These are phyloP conservation scores for Kuraishia capsulata DNA, from an alignment of 805 yeast genomes.

Conservation along the genomic window DNA sequence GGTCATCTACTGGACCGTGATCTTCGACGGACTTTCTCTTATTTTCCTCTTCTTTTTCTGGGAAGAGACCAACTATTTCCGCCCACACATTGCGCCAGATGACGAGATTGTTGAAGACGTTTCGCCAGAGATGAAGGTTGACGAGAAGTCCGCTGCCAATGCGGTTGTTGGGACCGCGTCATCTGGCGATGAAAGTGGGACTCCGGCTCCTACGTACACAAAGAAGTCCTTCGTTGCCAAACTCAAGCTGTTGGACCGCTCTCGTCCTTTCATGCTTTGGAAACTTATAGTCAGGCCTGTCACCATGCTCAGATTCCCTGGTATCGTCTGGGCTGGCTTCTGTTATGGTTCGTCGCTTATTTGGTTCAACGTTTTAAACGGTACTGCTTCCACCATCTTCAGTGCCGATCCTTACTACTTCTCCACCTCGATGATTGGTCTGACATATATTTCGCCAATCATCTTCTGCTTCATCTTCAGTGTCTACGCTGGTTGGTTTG, in stretches of 20 bases:
- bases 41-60: constrained; percentile 31
- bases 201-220: not conserved
- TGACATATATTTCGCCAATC: constrained; percentile 44
- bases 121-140: not conserved
- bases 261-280: constrained; percentile 19
- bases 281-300: constrained; percentile 27
- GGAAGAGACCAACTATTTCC: constrained; percentile 47
- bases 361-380: constrained; percentile 40
- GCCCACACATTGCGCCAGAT: constrained; percentile 10
- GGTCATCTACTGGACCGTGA: constrained; percentile 41
- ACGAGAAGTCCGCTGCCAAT: not conserved
- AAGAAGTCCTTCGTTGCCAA: constrained; percentile 14
- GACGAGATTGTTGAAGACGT: constrained; percentile 5
- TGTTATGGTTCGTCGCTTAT: constrained; percentile 40
- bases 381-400: constrained; percentile 35
- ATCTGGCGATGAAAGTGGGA: not conserved
- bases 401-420: constrained; percentile 43
- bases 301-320: constrained; percentile 36
- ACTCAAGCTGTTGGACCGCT: constrained; percentile 28
- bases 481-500: constrained; percentile 37
- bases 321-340: constrained; percentile 51
- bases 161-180: not conserved
- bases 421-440: constrained; percentile 34
- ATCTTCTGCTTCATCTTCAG: constrained; percentile 35
- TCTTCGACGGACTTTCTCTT: constrained; percentile 32